phyloP scores from a whole-genome alignment of 2,329 filamentous ascomycete species.

The Diaporthe amygdali region DNA sequence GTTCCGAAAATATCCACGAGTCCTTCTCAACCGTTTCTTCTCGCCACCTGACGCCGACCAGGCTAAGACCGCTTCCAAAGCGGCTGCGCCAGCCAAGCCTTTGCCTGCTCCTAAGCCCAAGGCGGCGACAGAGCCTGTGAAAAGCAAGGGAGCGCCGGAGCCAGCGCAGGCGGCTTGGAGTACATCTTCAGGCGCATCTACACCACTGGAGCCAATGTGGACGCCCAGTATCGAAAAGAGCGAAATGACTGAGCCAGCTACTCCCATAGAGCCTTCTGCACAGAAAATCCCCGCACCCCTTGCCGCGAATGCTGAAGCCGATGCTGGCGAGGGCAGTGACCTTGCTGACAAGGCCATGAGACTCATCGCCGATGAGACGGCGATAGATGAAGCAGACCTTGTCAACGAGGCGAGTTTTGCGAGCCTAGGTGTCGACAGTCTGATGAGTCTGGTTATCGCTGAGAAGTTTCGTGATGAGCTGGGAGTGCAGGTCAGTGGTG shows the following conservation, averaged over 20 bases:
- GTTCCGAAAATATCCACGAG: neutral
- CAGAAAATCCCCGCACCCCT: neutral
- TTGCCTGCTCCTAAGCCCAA: neutral
- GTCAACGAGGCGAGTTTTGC: neutral
- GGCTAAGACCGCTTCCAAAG: neutral
- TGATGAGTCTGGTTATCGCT: neutral
- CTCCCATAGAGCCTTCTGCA: neutral
- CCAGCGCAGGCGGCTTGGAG: slow-evolving; percentile 29
- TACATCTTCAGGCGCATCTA: slow-evolving; percentile 1
- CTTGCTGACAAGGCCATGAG: neutral
- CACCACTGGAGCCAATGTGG: slow-evolving; percentile 24
- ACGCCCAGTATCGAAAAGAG: slow-evolving; percentile 45
- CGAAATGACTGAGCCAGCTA: neutral
- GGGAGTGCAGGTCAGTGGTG: neutral
- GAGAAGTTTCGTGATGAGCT: neutral
- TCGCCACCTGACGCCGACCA: neutral
- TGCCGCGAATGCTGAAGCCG: neutral
- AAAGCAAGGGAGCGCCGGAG: neutral
- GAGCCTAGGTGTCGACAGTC: neutral
- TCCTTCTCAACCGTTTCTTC: neutral
- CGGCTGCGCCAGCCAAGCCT: neutral
- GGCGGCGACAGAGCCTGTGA: neutral
- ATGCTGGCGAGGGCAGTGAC: neutral
- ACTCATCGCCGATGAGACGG: neutral
- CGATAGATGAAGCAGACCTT: neutral